These are phyloP conservation scores for Cladosporium sp. DNA, from an alignment of 2,329 filamentous ascomycete species.

Conservation along the genomic window DNA sequence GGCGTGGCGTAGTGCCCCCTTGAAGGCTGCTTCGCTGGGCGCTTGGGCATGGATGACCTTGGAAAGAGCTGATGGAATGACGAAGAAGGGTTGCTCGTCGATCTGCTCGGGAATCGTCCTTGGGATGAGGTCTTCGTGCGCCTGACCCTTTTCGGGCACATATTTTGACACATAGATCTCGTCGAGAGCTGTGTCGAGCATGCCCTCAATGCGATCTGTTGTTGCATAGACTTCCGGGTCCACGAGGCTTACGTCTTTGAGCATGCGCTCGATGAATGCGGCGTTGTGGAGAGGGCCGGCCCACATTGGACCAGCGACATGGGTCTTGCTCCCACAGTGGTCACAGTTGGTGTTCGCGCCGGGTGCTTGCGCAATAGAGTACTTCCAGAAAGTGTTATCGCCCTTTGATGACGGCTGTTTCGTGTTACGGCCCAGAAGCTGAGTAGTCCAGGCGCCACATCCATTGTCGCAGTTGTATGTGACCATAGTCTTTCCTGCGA, in stretches of 20 bases:
- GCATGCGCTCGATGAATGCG: conserved; percentile 76
- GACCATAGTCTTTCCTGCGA: conserved; percentile 87
- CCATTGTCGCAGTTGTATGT: conserved; percentile 88
- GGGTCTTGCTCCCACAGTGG: conserved; percentile 84
- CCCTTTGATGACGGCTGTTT: conserved; percentile 73
- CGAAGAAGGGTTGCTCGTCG: conserved; percentile 82
- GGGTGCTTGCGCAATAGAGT: conserved; percentile 71
- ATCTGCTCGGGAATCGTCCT: conserved; percentile 60
- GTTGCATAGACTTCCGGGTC: conserved; percentile 76
- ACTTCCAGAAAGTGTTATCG: conserved; percentile 70
- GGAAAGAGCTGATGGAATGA: conserved; percentile 72
- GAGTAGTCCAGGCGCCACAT: conserved; percentile 88
- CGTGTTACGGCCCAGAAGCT: conserved; percentile 72
- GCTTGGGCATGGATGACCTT: conserved; percentile 77
- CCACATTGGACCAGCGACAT: conserved; percentile 93
- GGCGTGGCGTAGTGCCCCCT: conserved; percentile 76
- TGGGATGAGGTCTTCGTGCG: conserved; percentile 35
- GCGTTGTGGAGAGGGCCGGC: conserved; percentile 83
- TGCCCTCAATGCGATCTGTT: conserved; percentile 77
- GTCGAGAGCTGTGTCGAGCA: conserved; percentile 85
- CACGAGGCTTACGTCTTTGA: conserved; percentile 68
- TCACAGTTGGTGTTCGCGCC: conserved; percentile 66
- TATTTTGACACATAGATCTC: conserved; percentile 52
- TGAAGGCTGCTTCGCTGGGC: conserved; percentile 74
- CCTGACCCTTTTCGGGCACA: conserved; percentile 12